phyloP scores from a whole-genome alignment of 106 monocot genomes.

The Acorus calamus region DNA sequence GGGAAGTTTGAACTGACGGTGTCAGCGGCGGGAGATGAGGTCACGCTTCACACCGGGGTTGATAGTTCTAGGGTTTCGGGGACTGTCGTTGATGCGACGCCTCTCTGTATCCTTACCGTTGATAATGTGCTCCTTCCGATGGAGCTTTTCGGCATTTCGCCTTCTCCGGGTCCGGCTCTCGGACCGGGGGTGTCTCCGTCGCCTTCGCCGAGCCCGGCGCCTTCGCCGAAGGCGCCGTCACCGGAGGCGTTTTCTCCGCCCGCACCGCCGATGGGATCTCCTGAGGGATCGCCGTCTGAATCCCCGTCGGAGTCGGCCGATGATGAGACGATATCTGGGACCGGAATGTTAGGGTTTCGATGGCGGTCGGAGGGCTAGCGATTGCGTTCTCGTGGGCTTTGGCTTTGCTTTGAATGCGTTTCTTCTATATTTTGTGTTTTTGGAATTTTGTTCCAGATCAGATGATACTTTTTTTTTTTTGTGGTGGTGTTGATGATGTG shows the following conservation, averaged over 20 bases:
- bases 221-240: conserved; percentile 7
- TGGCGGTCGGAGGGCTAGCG: no score
- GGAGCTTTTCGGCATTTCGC: conserved; percentile 44
- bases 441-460: no score
- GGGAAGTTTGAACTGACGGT: conserved; percentile 71
- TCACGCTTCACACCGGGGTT: conserved; percentile 65
- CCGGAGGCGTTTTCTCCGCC: conserved; percentile 16
- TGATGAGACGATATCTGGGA: no score
- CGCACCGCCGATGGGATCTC: conserved; percentile 22
- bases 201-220: conserved; percentile 10
- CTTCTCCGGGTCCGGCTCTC: conserved; percentile 38
- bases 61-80: conserved; percentile 61
- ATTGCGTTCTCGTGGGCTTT: no score
- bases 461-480: no score
- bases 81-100: conserved; percentile 64
- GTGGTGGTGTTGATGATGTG: no score
- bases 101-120: conserved; percentile 45
- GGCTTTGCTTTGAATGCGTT: no score
- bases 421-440: no score
- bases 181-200: not conserved
- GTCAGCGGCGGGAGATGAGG: conserved; percentile 49
- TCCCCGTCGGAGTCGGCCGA: conserved; percentile 5
- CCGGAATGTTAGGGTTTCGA: no score
- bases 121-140: conserved; percentile 51
- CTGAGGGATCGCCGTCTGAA: conserved; percentile 18